Conservation (phyloP, 2,329 filamentous ascomycete species). For the Diaporthe sp. region DNA sequence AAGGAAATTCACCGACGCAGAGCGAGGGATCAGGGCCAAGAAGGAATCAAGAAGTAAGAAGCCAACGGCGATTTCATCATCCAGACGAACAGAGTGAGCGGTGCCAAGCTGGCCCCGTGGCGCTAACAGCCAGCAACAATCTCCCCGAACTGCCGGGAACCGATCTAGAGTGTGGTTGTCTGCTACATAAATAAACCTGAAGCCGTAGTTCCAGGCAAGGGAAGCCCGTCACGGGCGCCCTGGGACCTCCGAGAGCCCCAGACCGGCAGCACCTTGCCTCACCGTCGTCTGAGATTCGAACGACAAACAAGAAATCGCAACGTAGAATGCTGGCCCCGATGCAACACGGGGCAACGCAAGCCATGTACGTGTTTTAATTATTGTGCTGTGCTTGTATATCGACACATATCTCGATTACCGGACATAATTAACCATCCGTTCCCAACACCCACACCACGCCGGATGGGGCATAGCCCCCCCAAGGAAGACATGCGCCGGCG, state of each 20-base stretch:
- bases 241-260: background rate
- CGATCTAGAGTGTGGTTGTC: constrained; percentile 11
- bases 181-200: constrained; percentile 20
- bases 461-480: too few species aligned
- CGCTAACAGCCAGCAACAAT: constrained; percentile 20
- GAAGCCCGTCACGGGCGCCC: background rate
- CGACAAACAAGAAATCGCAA: constrained; percentile 10
- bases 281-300: constrained; percentile 5
- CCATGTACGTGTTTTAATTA: background rate
- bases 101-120: constrained; percentile 8
- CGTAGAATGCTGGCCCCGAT: background rate
- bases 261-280: constrained; percentile 7
- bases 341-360: background rate
- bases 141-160: constrained; percentile 35
- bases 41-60: constrained; percentile 11
- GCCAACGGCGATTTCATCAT: background rate
- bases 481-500: background rate
- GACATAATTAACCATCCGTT: background rate
- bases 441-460: constrained; percentile 23
- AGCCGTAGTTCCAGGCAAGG: constrained; percentile 14
- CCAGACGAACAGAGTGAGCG: background rate
- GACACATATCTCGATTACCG: constrained; percentile 1
- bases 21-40: background rate
- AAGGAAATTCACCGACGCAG: constrained; percentile 3
- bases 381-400: background rate